Conservation (phyloP, 257 asterid species). For the Paraleonurus japonicus region DNA sequence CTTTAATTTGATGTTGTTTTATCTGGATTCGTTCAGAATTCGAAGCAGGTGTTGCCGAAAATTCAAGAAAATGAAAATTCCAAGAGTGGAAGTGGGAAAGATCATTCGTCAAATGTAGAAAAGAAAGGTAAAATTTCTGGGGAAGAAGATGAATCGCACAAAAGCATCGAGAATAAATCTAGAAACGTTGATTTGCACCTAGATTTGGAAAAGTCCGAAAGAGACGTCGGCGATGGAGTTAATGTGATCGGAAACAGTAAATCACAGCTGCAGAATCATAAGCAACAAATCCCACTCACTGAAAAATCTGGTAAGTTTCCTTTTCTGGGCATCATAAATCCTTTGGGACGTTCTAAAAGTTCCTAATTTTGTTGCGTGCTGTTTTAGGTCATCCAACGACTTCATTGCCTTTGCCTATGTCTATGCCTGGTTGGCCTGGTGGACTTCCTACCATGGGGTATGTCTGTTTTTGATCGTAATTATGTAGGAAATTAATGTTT, state of each 20-base stretch:
- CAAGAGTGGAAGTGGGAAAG: constrained; percentile 36
- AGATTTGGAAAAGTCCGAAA: constrained; percentile 64
- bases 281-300: constrained; percentile 34
- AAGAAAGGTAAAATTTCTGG: constrained; percentile 33
- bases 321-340: neutral
- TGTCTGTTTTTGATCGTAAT: constrained; percentile 10
- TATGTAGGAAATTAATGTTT: constrained; percentile 4
- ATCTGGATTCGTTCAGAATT: constrained; percentile 37
- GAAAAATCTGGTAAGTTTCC: constrained; percentile 59
- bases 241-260: constrained; percentile 22
- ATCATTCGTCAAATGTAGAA: constrained; percentile 33
- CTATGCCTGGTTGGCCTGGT: constrained; percentile 88
- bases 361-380: neutral
- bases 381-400: constrained; percentile 52
- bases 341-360: neutral
- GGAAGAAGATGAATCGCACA: constrained; percentile 41
- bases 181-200: constrained; percentile 58
- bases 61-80: constrained; percentile 40
- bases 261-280: constrained; percentile 36
- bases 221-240: constrained; percentile 36
- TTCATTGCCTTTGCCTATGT: constrained; percentile 64
- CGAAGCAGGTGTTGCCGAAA: constrained; percentile 27
- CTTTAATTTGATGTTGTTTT: neutral
- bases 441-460: constrained; percentile 97
- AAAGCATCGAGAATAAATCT: constrained; percentile 40